Conservation (phyloP, 176 grass and related monocot species). For the Ensete glaucum region DNA sequence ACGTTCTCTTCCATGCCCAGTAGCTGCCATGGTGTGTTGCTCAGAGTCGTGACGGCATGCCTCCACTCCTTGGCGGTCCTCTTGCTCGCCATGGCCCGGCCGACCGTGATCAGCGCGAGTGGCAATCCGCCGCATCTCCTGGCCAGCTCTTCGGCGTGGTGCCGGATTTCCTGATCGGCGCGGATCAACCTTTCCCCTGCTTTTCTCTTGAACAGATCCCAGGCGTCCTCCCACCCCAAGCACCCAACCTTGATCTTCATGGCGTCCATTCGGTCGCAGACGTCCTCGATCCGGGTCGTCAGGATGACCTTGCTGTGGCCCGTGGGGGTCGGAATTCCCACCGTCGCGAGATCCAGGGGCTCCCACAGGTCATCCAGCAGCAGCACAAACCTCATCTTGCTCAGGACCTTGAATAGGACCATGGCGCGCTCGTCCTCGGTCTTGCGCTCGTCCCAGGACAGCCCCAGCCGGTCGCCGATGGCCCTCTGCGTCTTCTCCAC, state of each 20-base stretch:
- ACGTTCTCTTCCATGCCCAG: not conserved
- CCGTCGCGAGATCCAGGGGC: slow-evolving; percentile 62
- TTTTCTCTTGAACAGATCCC: not conserved
- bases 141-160: not conserved
- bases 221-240: slow-evolving; percentile 4
- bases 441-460: slow-evolving; percentile 63
- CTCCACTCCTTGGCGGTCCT: not conserved
- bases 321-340: slow-evolving; percentile 64
- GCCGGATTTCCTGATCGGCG: not conserved
- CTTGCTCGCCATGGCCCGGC: slow-evolving; percentile 6
- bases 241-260: not conserved
- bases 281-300: slow-evolving; percentile 79
- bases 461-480: slow-evolving; percentile 57
- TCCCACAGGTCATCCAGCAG: slow-evolving; percentile 78
- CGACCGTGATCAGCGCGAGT: not conserved
- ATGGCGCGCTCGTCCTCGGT: slow-evolving; percentile 53
- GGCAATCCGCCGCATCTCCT: not conserved
- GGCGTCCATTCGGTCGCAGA: slow-evolving; percentile 38
- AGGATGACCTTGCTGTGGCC: slow-evolving; percentile 68
- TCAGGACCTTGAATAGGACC: slow-evolving; percentile 65
- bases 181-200: not conserved
- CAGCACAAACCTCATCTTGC: slow-evolving; percentile 82
- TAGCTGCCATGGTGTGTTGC: not conserved
- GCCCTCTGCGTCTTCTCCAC: slow-evolving; percentile 53
- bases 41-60: not conserved